These are phyloP conservation scores for Neckera pumila DNA, from an alignment of 225 moss, liverwort and hornwort genomes.

Conservation along the genomic window DNA sequence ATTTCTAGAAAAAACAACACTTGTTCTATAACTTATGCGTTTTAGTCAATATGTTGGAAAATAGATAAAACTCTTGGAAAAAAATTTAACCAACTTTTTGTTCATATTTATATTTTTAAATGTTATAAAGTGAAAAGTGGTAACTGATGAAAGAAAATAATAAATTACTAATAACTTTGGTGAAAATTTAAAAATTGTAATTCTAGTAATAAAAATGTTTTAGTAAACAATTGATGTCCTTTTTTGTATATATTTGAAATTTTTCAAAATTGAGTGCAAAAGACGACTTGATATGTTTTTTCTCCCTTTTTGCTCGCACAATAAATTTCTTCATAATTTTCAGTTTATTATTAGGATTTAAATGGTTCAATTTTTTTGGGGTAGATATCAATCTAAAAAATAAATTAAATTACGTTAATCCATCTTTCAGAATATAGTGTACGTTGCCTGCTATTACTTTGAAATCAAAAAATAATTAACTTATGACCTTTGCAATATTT, in stretches of 20 bases:
- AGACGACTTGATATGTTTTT: neutral
- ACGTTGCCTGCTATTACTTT: neutral
- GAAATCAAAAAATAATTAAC: neutral
- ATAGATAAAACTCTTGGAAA: neutral
- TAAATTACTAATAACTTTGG: neutral
- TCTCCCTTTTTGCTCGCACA: neutral
- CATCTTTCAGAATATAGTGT: neutral
- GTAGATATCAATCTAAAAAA: neutral
- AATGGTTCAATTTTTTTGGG: neutral
- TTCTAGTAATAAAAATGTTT: neutral
- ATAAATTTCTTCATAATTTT: neutral
- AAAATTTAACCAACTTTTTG: neutral
- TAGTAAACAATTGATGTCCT: too few species aligned
- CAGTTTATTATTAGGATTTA: rapidly evolving
- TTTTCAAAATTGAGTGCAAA: too few species aligned
- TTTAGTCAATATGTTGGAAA: neutral
- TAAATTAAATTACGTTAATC: neutral
- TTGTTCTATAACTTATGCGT: neutral
- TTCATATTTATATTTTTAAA: neutral
- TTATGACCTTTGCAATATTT: neutral
- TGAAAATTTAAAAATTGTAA: neutral
- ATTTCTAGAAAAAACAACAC: too few species aligned
- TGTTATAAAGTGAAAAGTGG: neutral
- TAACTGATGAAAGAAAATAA: neutral
- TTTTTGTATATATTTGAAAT: neutral